A percentile compares a stretch with the other conserved stretches of the same genome.
Evolutionary conservation across 192 early-diverging fungal genomes (phyloP).

Genomic region (Dissophora ornata): DNA sequence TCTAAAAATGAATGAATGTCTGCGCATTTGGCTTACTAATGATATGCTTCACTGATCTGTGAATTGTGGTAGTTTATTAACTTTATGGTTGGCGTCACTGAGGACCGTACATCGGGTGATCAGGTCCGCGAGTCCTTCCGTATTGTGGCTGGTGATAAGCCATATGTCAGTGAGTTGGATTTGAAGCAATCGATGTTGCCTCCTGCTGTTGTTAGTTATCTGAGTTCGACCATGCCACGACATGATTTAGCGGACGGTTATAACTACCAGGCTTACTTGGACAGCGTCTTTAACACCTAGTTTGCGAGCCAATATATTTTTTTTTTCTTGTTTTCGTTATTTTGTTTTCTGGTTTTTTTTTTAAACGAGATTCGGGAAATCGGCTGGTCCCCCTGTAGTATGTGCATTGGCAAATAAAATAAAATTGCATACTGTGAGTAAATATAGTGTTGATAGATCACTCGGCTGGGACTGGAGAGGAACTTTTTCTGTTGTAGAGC

Average conservation of each 20-base stretch:
- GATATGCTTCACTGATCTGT: too few species aligned
- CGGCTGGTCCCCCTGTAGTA: too few species aligned
- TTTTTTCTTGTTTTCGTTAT: background rate
- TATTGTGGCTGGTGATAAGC: constrained; percentile 86
- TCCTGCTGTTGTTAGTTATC: constrained; percentile 75
- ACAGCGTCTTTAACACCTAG: constrained; percentile 64
- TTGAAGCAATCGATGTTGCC: constrained; percentile 84
- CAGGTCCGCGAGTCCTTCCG: constrained; percentile 89
- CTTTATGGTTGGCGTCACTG: constrained; percentile 86
- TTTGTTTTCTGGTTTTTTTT: too few species aligned
- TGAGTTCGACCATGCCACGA: constrained; percentile 74
- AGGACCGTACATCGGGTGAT: constrained; percentile 90
- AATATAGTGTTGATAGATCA: too few species aligned
- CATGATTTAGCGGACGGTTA: constrained; percentile 69
- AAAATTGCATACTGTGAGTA: too few species aligned
- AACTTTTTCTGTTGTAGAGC: too few species aligned
- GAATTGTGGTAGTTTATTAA: constrained; percentile 77
- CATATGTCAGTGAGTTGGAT: constrained; percentile 88
- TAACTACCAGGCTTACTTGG: constrained; percentile 82
- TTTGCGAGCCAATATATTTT: constrained; percentile 10
- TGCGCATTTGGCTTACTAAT: too few species aligned
- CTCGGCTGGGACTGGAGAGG: too few species aligned
- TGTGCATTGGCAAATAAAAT: too few species aligned
- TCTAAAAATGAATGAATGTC: too few species aligned
- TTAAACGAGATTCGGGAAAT: too few species aligned